Evolutionary conservation across 2,329 filamentous ascomycete species (phyloP).

Genomic region (Camillea tinctor): DNA sequence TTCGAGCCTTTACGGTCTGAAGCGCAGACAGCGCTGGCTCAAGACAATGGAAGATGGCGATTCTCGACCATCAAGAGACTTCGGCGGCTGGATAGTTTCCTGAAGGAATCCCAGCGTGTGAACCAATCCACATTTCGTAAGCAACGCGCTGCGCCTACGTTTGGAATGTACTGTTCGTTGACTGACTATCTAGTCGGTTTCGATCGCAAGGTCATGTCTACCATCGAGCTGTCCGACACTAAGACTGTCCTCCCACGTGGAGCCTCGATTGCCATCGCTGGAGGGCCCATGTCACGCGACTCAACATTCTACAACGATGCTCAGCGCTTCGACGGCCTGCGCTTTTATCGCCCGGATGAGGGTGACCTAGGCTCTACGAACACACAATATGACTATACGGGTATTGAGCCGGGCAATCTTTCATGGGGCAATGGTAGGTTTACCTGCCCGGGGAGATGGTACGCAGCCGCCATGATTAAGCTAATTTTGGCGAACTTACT

Average conservation of each 20-base stretch:
- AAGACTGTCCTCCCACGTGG: constrained; percentile 15
- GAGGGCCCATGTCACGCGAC: constrained; percentile 14
- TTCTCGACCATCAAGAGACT: constrained; percentile 6
- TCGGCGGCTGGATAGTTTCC: constrained; percentile 11
- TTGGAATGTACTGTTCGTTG: too few relatives aligned
- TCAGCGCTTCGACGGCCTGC: constrained; percentile 15
- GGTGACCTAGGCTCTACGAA: too few relatives aligned
- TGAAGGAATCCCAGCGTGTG: constrained; percentile 20
- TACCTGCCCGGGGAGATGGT: constrained; percentile 19
- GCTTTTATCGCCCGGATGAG: too few relatives aligned
- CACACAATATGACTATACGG: constrained; percentile 20
- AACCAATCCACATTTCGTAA: constrained; percentile 21
- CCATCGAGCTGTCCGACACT: constrained; percentile 15
- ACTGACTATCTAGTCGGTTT: constrained; percentile 20
- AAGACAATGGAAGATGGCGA: constrained; percentile 7
- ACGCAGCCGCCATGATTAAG: constrained; percentile 20
- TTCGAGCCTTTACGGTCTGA: constrained; percentile 6
- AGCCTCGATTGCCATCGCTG: constrained; percentile 19
- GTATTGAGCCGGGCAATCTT: constrained; percentile 14
- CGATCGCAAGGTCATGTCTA: constrained; percentile 15
- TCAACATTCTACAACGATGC: constrained; percentile 20
- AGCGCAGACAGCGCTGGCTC: not conserved
- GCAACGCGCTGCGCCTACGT: constrained; percentile 1
- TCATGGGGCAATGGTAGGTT: constrained; percentile 22
- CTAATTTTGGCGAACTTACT: constrained; percentile 17